Evolutionary conservation across 768 basidiomycete genomes (phyloP).

Genomic region (Mycena metata): DNA sequence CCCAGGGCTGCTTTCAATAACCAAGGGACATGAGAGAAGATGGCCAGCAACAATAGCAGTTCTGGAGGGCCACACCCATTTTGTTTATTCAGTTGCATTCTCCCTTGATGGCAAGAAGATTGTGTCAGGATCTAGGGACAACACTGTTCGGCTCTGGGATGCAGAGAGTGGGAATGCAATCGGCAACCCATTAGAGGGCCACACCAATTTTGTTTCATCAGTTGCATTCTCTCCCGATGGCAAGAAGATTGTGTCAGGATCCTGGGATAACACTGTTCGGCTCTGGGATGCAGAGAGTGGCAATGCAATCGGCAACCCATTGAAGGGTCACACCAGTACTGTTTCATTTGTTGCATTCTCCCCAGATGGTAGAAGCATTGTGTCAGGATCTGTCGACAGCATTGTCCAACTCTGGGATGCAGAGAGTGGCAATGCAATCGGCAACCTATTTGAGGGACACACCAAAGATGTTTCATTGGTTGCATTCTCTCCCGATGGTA

Average conservation of each 20-base stretch:
- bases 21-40: constrained; percentile 2
- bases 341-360: too few species aligned
- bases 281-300: too few species aligned
- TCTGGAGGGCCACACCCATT: too few species aligned
- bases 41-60: constrained; percentile 13
- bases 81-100: too few species aligned
- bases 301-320: background rate
- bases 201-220: background rate
- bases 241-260: background rate
- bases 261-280: too few species aligned
- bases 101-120: too few species aligned
- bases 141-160: too few species aligned
- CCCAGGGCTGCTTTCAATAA: too few species aligned
- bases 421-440: background rate
- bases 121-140: too few species aligned
- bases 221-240: too few species aligned
- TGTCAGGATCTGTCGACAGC: constrained; percentile 1
- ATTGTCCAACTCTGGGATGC: too few species aligned
- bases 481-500: constrained; percentile 14
- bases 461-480: background rate
- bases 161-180: too few species aligned
- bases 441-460: background rate
- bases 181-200: background rate
- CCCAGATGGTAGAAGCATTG: background rate
- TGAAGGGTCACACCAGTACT: background rate